Evolutionary conservation across 2,329 filamentous ascomycete species (phyloP), one percentile per base, ranked within the genome.

Genomic region (Pseudogymnoascus verrucosus): DNA sequence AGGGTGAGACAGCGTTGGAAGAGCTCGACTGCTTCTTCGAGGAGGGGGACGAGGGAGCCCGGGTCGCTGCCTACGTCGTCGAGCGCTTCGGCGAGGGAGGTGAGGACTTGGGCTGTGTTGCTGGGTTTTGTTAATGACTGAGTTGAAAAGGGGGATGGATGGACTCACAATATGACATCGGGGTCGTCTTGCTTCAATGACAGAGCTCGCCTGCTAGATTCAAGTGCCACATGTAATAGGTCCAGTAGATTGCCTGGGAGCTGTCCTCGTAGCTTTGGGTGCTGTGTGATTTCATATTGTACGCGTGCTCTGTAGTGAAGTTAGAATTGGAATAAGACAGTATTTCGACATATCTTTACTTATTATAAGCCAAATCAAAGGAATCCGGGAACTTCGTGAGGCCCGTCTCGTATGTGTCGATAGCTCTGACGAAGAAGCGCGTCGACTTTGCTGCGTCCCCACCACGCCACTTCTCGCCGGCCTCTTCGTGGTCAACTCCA

Each of bases 301-400:
- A 90, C 79, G 66, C 87, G 81, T 26, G 88, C 88, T 76, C 85
- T 88, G 65, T 11, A 40, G n/a, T n/a, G 37, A 16, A 19, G 62
- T 60, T 31, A 39, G 28, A n/a, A 60, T 47, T 1, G 1, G 5
- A 19, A 34, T 10, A 1, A 8, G 44, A 51, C 65, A 28, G 40
- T 19, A 40, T 4, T 10, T 36, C 42, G 11, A 39, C 36, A n/a
- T 62, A 8, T 5, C 75, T 81, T 69, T 74, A 87, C 84, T 89
- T 90, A 74, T 91, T 91, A 73, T 91, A 91, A 10, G 88, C 87
- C 37, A 91, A 78, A 74, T 91, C 89, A 74, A 90, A 87, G 19
- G 81, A 85, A 8, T 72, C 71, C 1, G 87, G 85, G 71, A 84
- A 86, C 65, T 78, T 83, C 60, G 77, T 76, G 34, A 91, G 71